A percentile compares a stretch with the other conserved stretches of the same genome.
These are phyloP conservation scores for Marasmius fiardii DNA, from an alignment of 1,284 basidiomycete species.

Conservation along the genomic window DNA sequence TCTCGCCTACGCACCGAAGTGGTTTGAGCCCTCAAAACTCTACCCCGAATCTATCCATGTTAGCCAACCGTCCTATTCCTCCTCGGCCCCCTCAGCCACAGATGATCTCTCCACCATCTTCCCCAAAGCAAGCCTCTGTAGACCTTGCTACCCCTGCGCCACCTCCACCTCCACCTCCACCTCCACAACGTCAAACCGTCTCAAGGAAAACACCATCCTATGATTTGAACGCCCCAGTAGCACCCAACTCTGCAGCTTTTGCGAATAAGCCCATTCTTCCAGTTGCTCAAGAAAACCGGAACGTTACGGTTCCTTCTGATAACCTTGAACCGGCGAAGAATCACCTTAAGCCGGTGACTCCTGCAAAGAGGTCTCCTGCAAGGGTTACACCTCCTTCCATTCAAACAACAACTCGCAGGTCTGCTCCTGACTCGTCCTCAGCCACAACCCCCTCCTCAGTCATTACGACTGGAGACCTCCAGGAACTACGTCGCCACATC, in stretches of 20 bases:
- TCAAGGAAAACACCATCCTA: not conserved
- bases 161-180: constrained; percentile 11
- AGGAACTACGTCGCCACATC: constrained; percentile 70
- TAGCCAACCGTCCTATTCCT: constrained; percentile 55
- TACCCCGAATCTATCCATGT: constrained; percentile 38
- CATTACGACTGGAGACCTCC: constrained; percentile 37
- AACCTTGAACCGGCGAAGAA: not conserved
- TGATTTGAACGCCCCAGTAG: not conserved
- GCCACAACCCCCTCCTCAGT: constrained; percentile 10
- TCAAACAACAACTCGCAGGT: constrained; percentile 8
- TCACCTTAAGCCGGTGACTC: not conserved
- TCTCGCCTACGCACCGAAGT: constrained; percentile 19
- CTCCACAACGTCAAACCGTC: constrained; percentile 6
- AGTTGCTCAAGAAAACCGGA: not conserved
- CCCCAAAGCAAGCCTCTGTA: constrained; percentile 30
- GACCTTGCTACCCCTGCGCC: not conserved
- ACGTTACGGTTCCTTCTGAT: not conserved
- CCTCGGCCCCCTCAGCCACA: constrained; percentile 42
- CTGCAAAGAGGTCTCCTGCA: not conserved
- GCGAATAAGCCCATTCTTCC: not conserved
- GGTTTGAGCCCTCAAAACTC: constrained; percentile 31
- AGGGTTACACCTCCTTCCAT: constrained; percentile 15
- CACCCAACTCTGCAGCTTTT: not conserved
- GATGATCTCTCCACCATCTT: constrained; percentile 37
- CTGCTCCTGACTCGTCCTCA: not conserved